These are phyloP conservation scores for Salvia miltiorrhiza DNA, from an alignment of 257 asterid species.

Conservation along the genomic window DNA sequence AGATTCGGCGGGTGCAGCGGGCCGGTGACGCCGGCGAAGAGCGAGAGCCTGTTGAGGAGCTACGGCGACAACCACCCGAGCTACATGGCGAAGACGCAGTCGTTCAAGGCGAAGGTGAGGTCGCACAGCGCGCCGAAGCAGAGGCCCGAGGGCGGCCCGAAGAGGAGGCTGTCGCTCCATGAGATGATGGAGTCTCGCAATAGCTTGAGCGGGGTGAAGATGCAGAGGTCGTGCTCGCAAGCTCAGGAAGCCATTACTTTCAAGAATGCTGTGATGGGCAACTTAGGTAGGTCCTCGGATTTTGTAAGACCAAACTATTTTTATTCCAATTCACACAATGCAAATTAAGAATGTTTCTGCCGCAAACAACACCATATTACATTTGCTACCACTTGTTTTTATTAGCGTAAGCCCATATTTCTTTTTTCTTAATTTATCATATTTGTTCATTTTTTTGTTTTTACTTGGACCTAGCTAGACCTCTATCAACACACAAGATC, in stretches of 20 bases:
- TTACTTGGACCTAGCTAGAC: too few species aligned
- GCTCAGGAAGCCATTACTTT: slow-evolving; percentile 51
- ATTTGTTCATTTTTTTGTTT: not conserved
- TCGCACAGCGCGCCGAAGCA: slow-evolving; percentile 80
- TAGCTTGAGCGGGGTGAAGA: slow-evolving; percentile 62
- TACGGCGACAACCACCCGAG: slow-evolving; percentile 34
- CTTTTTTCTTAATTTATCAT: not conserved
- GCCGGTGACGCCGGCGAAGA: slow-evolving; percentile 44
- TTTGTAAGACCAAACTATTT: slow-evolving; percentile 14
- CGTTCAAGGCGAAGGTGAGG: slow-evolving; percentile 70
- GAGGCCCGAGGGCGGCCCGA: slow-evolving; percentile 57
- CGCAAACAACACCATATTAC: not conserved
- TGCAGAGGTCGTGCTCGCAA: slow-evolving; percentile 67
- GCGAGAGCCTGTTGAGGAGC: slow-evolving; percentile 35
- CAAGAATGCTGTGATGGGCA: slow-evolving; percentile 59
- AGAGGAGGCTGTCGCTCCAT: slow-evolving; percentile 41
- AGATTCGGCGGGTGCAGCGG: slow-evolving; percentile 32
- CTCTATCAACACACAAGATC: too few species aligned
- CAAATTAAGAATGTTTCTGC: not conserved
- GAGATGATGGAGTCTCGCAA: slow-evolving; percentile 63
- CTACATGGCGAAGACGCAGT: slow-evolving; percentile 82
- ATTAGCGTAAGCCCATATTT: not conserved
- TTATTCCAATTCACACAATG: not conserved
- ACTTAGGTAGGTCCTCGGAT: slow-evolving; percentile 44
- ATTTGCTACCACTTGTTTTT: too few species aligned